phyloP scores from a whole-genome alignment of 2,329 filamentous ascomycete genomes.

The Sphaceloma murrayae region DNA sequence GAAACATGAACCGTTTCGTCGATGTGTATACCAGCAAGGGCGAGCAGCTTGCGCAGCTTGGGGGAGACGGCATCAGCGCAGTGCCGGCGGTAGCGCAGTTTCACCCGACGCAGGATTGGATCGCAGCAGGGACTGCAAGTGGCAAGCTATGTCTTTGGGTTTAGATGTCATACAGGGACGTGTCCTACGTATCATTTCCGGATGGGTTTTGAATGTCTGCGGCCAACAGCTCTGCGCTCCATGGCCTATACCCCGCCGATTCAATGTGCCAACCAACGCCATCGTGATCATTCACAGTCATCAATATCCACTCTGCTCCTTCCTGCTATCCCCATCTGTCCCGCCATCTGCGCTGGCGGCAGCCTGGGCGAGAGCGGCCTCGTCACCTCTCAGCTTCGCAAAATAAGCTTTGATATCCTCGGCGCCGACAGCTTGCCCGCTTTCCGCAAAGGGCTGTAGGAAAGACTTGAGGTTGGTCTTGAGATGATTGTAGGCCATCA shows the following conservation, averaged over 20 bases:
- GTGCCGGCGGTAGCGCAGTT: constrained; percentile 90
- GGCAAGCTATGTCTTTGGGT: constrained; percentile 91
- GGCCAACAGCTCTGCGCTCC: too few relatives aligned
- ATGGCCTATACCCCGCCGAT: too few relatives aligned
- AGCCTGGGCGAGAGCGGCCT: constrained; percentile 58
- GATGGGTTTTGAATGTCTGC: too few relatives aligned
- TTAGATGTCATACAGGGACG: constrained; percentile 33
- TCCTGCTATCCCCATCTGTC: constrained; percentile 30
- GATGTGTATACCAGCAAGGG: constrained; percentile 78
- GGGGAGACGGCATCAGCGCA: constrained; percentile 82
- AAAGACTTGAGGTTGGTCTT: constrained; percentile 95
- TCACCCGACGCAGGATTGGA: constrained; percentile 80
- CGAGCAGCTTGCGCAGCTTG: constrained; percentile 78
- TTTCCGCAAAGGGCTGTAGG: constrained; percentile 87
- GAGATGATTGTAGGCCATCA: constrained; percentile 95
- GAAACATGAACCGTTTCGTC: constrained; percentile 85
- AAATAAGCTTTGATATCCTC: constrained; percentile 97
- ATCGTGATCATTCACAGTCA: too few relatives aligned
- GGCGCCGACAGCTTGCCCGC: constrained; percentile 74
- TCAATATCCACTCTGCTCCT: constrained; percentile 18
- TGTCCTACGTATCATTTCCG: too few relatives aligned
- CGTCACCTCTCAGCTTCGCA: constrained; percentile 84
- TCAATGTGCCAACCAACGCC: too few relatives aligned
- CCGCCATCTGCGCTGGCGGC: constrained; percentile 42
- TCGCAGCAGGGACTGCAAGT: constrained; percentile 81